Conservation (phyloP, 306 rosid genomes). For the Malus fusca region DNA sequence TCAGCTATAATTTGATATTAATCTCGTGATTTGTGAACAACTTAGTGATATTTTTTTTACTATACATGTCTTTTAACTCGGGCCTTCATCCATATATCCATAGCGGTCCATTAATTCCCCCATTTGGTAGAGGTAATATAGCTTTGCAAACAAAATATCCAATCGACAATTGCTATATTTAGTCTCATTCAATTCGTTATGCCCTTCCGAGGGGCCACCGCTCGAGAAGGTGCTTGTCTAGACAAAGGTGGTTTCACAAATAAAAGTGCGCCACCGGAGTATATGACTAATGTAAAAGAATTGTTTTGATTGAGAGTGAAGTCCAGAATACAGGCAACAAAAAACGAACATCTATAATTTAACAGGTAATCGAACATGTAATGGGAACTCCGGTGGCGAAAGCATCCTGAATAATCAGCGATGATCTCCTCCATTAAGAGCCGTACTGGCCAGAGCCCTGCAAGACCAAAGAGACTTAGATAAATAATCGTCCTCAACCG, state of each 20-base stretch:
- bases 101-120: not conserved
- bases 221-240: constrained; percentile 8
- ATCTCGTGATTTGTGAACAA: too few relatives aligned
- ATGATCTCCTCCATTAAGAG: constrained; percentile 48
- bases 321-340: constrained; percentile 17
- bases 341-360: constrained; percentile 16
- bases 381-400: constrained; percentile 15
- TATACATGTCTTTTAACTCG: too few relatives aligned
- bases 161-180: constrained; percentile 9
- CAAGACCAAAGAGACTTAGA: constrained; percentile 21
- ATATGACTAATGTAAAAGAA: constrained; percentile 2
- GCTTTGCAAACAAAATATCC: not conserved
- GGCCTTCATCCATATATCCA: too few relatives aligned
- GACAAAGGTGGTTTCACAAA: constrained; percentile 22
- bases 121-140: too few relatives aligned
- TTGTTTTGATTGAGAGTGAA: constrained; percentile 18
- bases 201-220: constrained; percentile 17
- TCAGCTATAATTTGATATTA: too few relatives aligned
- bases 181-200: constrained; percentile 26
- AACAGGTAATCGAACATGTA: constrained; percentile 14
- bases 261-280: not conserved
- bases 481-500: not conserved
- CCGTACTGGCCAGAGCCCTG: constrained; percentile 49
- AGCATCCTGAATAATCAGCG: constrained; percentile 34
- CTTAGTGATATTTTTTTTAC: too few relatives aligned